Conservation (phyloP, 2,329 filamentous ascomycete species). For the Colletotrichum sp. region DNA sequence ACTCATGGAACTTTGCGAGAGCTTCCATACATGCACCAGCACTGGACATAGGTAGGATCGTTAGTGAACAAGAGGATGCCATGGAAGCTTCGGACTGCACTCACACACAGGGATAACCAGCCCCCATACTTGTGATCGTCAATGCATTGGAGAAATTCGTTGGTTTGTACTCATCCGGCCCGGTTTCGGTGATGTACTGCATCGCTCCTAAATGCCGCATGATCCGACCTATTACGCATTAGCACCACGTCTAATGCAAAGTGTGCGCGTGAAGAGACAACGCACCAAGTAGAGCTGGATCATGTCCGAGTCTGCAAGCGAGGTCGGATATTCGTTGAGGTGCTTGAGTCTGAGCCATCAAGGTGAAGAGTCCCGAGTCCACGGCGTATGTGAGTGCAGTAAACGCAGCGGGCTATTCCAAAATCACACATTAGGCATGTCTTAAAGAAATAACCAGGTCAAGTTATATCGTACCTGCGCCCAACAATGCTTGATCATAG, state of each 20-base stretch:
- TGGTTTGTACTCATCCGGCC: slow-evolving; percentile 36
- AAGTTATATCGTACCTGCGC: slow-evolving; percentile 34
- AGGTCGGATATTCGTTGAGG: neutral
- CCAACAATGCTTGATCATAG: slow-evolving; percentile 51
- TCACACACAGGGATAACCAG: slow-evolving; percentile 36
- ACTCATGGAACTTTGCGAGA: slow-evolving; percentile 31
- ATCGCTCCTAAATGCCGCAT: slow-evolving; percentile 42
- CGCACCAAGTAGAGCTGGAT: neutral
- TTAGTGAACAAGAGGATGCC: fast-evolving
- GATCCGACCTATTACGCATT: slow-evolving; percentile 27
- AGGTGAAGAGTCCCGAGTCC: slow-evolving; percentile 38
- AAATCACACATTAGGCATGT: fast-evolving
- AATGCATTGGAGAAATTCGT: slow-evolving; percentile 42
- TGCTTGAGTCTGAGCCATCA: slow-evolving; percentile 29
- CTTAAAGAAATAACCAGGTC: fast-evolving
- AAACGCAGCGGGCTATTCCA: slow-evolving; percentile 24
- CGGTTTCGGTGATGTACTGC: slow-evolving; percentile 42
- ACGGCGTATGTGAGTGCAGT: slow-evolving; percentile 33
- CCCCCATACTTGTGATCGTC: slow-evolving; percentile 36
- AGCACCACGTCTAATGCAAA: neutral
- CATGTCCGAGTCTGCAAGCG: neutral
- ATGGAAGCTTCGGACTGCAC: neutral
- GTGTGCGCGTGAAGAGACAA: neutral
- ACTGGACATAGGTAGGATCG: neutral
- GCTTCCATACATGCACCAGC: slow-evolving; percentile 22